Percentiles rank a stretch among this genome's conserved stretches.
Conservation (phyloP, 2,329 filamentous ascomycete genomes). For the Cryoendolithus antarcticus region DNA sequence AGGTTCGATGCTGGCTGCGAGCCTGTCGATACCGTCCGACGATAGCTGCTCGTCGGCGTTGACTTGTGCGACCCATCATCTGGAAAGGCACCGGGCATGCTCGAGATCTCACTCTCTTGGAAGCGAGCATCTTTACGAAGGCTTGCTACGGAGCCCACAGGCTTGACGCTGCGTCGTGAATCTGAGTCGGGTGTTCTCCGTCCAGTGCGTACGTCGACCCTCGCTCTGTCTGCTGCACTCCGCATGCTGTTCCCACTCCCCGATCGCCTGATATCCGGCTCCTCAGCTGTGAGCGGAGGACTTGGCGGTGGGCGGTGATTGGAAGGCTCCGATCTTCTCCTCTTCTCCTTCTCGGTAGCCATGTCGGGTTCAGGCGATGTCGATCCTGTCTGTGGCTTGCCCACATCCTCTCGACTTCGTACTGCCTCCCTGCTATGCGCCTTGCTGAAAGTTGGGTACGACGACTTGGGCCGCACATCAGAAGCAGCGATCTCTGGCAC, state of each 20-base stretch:
- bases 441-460: slow-evolving; percentile 79
- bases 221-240: slow-evolving; percentile 25
- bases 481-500: slow-evolving; percentile 34
- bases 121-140: slow-evolving; percentile 27
- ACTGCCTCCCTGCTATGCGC: slow-evolving; percentile 83
- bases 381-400: slow-evolving; percentile 15
- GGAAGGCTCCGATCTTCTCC: slow-evolving; percentile 18
- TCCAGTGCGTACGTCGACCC: slow-evolving; percentile 25
- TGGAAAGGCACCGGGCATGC: slow-evolving; percentile 23
- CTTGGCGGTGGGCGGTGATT: slow-evolving; percentile 24
- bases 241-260: slow-evolving; percentile 34
- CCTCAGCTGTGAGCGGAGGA: slow-evolving; percentile 33
- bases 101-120: slow-evolving; percentile 31
- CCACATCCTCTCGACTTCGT: slow-evolving; percentile 38
- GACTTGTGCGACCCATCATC: slow-evolving; percentile 25
- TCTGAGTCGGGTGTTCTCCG: slow-evolving; percentile 31
- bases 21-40: slow-evolving; percentile 19
- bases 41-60: slow-evolving; percentile 25
- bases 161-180: slow-evolving; percentile 24
- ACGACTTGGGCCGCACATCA: slow-evolving; percentile 35
- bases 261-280: slow-evolving; percentile 33
- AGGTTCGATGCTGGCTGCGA: slow-evolving; percentile 28
- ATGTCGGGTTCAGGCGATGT: slow-evolving; percentile 31
- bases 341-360: slow-evolving; percentile 18
- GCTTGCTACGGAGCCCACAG: slow-evolving; percentile 31